phyloP scores from a whole-genome alignment of 345 rosid genomes.

The Bruguiera gymnorhiza region DNA sequence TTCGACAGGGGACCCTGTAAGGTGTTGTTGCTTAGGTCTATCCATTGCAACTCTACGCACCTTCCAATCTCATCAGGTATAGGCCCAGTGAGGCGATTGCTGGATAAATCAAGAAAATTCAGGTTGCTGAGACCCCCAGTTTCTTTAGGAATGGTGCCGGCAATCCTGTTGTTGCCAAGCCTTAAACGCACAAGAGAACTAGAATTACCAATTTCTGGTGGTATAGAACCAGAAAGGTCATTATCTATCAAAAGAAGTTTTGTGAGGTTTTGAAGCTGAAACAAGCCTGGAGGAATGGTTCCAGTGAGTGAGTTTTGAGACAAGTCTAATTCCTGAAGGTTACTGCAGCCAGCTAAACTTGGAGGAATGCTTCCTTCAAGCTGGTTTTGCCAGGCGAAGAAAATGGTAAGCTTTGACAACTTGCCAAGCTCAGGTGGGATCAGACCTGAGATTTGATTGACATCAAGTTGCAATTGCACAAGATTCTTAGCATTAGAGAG shows the following conservation, averaged over 20 bases:
- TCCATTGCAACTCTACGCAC: slow-evolving; percentile 70
- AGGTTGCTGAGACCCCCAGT: slow-evolving; percentile 60
- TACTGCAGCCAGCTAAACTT: slow-evolving; percentile 50
- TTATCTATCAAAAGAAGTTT: slow-evolving; percentile 73
- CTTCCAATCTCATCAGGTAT: slow-evolving; percentile 73
- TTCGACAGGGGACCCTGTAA: slow-evolving; percentile 62
- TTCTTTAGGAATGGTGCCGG: slow-evolving; percentile 64
- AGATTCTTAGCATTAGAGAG: slow-evolving; percentile 68
- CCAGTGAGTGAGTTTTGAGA: slow-evolving; percentile 81
- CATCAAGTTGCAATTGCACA: slow-evolving; percentile 70
- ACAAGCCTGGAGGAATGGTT: slow-evolving; percentile 64
- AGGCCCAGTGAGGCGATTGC: slow-evolving; percentile 61
- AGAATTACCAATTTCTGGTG: slow-evolving; percentile 68
- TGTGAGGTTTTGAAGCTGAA: slow-evolving; percentile 71
- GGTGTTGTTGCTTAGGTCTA: slow-evolving; percentile 74
- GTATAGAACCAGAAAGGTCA: slow-evolving; percentile 65
- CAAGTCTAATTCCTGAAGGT: slow-evolving; percentile 76
- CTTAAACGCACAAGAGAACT: slow-evolving; percentile 70
- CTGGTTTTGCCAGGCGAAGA: slow-evolving; percentile 89
- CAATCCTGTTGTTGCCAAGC: slow-evolving; percentile 67
- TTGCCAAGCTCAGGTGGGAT: slow-evolving; percentile 73
- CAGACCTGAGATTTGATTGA: slow-evolving; percentile 78
- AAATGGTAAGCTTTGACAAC: slow-evolving; percentile 59
- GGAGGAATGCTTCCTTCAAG: slow-evolving; percentile 91
- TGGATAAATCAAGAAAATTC: slow-evolving; percentile 71